phyloP scores from a whole-genome alignment of 352 stramenopile genomes.

The Phytophthora citrophthora region DNA sequence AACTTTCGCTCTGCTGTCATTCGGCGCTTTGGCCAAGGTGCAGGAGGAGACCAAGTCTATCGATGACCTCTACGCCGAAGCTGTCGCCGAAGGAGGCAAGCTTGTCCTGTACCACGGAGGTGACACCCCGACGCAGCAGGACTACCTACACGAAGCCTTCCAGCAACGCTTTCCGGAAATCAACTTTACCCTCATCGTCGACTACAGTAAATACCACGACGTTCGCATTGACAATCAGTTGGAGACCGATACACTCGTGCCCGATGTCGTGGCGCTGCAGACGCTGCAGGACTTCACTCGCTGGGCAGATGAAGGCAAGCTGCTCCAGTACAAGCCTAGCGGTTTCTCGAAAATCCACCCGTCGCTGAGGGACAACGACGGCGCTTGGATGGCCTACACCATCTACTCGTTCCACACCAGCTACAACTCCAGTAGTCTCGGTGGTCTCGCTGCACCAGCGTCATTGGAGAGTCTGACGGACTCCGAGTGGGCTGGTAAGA shows the following conservation, averaged over 20 bases:
- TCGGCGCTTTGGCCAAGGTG: background rate
- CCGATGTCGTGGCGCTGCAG: conserved; percentile 49
- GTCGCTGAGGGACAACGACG: conserved; percentile 31
- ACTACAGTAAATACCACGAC: conserved; percentile 66
- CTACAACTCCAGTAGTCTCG: conserved; percentile 37
- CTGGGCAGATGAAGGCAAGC: conserved; percentile 41
- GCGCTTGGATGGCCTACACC: conserved; percentile 46
- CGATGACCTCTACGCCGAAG: conserved; percentile 47
- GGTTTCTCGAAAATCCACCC: conserved; percentile 59
- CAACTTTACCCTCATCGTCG: conserved; percentile 67
- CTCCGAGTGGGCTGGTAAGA: conserved; percentile 40
- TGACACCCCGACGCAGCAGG: conserved; percentile 40
- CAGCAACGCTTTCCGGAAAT: conserved; percentile 46
- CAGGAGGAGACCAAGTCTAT: conserved; percentile 52
- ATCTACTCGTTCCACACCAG: conserved; percentile 44
- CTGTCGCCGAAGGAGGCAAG: conserved; percentile 53
- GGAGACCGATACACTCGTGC: conserved; percentile 48
- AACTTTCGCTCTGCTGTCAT: conserved; percentile 8
- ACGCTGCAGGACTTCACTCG: conserved; percentile 58
- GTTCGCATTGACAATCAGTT: conserved; percentile 69
- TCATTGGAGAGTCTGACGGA: conserved; percentile 35
- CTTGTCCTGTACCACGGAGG: conserved; percentile 52
- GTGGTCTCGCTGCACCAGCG: conserved; percentile 13
- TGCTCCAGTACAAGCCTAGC: conserved; percentile 54
- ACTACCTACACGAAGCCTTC: conserved; percentile 31